Evolutionary conservation across 352 stramenopile species (phyloP), one percentile per base, ranked within the genome.

Genomic region (Phytophthora quininea): DNA sequence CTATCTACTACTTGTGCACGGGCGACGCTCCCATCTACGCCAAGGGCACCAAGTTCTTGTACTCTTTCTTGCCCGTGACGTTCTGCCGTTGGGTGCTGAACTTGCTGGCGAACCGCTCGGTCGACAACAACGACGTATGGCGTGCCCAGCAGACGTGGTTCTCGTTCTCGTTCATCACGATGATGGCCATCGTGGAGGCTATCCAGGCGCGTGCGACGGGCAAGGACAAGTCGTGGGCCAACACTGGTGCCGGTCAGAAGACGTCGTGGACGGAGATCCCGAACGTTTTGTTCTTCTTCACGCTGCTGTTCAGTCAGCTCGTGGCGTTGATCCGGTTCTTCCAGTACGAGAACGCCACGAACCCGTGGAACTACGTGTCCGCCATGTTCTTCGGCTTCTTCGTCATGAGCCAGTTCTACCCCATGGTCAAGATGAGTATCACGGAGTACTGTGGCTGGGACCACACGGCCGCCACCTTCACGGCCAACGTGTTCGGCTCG

Each of bases 381-480:
- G 77, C 89, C 15, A 90, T 91, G 77, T 96, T 96, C 69, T 95
- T 96, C 55, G 89, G 89, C 53, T 90, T 92, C 61, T 96, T 89
- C 73, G 84, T 94, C 57, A 92, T 93, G 86, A 81, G 72, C 58
- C 80, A 96, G 64, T 91, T 91, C 59, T 94, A 93, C 77, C 89
- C 89, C 54, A 96, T 96, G 89, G 89, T 96, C 60, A 94, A 94
- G 80, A 96, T 96, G 89, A 96, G 89, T 77, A 90, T 96, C 69
- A 90, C 84, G 27, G 84, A 93, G 77, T 96, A 96, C 80, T 93
- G 82, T 80, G 88, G 88, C 10, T 96, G 88, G 88, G 86, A 94
- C 66, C 88, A 96, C 83, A 96, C 85, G 30, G 63, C 76, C 12
- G 84, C 86, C 29, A 96, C 88, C 7, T 94, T 94, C 73, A 84